These are phyloP conservation scores for Chenopodium berlandieri DNA, from an alignment of 148 eudicot species.

Conservation along the genomic window DNA sequence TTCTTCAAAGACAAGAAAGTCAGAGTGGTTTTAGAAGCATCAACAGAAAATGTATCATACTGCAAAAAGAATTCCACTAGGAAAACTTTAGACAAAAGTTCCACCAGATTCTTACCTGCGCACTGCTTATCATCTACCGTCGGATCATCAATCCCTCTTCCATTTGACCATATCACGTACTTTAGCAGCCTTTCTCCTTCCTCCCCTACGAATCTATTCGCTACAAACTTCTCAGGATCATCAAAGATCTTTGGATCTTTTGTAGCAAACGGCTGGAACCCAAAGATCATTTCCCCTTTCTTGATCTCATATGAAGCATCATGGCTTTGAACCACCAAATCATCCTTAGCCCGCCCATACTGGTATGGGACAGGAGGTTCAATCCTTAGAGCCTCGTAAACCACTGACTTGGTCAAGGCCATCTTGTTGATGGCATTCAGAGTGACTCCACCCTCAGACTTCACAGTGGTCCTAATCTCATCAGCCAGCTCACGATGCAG, in stretches of 20 bases:
- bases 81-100: constrained; percentile 44
- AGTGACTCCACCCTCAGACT: constrained; percentile 44
- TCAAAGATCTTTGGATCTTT: constrained; percentile 50
- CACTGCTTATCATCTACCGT: constrained; percentile 59
- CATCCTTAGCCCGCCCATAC: constrained; percentile 50
- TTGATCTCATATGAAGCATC: constrained; percentile 43
- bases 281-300: constrained; percentile 59
- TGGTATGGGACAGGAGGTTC: constrained; percentile 61
- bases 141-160: constrained; percentile 50
- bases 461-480: constrained; percentile 48
- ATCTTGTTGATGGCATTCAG: constrained; percentile 40
- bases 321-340: constrained; percentile 46
- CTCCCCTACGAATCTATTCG: constrained; percentile 52
- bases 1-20: constrained; percentile 42
- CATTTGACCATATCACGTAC: constrained; percentile 65
- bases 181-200: constrained; percentile 50
- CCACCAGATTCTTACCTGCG: constrained; percentile 54
- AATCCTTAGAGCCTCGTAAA: constrained; percentile 52
- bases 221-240: constrained; percentile 46
- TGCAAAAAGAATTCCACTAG: constrained; percentile 55
- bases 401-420: constrained; percentile 52
- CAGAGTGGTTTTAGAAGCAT: constrained; percentile 22
- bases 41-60: constrained; percentile 51
- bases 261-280: constrained; percentile 56
- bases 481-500: constrained; percentile 43